Evolutionary conservation across 1,284 basidiomycete species (phyloP).

Genomic region (Sanghuangporus weigelae): DNA sequence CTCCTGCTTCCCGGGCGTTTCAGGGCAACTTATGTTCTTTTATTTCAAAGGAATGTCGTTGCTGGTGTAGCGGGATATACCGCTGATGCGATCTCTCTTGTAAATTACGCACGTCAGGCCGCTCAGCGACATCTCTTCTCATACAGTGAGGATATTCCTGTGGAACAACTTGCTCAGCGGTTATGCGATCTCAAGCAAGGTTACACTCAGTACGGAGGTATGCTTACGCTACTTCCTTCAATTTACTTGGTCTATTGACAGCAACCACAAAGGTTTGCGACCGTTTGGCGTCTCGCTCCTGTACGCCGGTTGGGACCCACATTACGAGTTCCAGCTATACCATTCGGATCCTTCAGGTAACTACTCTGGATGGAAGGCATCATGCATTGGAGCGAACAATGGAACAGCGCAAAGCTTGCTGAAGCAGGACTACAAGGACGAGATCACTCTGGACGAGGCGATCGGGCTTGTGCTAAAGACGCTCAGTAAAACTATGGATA

Average conservation of each 20-base stretch:
- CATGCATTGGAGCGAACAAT: conserved; percentile 96
- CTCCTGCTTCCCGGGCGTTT: neutral
- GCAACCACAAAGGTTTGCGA: conserved; percentile 64
- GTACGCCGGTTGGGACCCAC: conserved; percentile 94
- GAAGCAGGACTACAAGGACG: conserved; percentile 99
- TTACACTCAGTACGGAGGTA: conserved; percentile 96
- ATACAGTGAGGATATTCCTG: conserved; percentile 98
- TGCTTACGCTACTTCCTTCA: conserved; percentile 22
- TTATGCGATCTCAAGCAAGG: conserved; percentile 98
- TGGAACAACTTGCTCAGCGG: conserved; percentile 91
- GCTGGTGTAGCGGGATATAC: conserved; percentile 94
- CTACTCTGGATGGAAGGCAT: conserved; percentile 99
- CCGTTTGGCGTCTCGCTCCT: conserved; percentile 97
- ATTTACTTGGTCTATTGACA: neutral
- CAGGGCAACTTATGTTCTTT: neutral
- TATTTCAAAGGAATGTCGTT: conserved; percentile 76
- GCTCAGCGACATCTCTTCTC: conserved; percentile 86
- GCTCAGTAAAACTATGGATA: conserved; percentile 99
- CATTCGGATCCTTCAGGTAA: conserved; percentile 98
- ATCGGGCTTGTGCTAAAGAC: conserved; percentile 87
- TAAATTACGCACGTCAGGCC: conserved; percentile 90
- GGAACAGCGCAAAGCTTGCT: conserved; percentile 90
- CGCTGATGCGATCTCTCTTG: conserved; percentile 95
- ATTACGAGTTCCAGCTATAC: conserved; percentile 97
- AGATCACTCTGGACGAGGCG: conserved; percentile 87